Base-by-base conservation (phyloP, 139 green algal species). In the Coccomyxa sp. region DNA sequence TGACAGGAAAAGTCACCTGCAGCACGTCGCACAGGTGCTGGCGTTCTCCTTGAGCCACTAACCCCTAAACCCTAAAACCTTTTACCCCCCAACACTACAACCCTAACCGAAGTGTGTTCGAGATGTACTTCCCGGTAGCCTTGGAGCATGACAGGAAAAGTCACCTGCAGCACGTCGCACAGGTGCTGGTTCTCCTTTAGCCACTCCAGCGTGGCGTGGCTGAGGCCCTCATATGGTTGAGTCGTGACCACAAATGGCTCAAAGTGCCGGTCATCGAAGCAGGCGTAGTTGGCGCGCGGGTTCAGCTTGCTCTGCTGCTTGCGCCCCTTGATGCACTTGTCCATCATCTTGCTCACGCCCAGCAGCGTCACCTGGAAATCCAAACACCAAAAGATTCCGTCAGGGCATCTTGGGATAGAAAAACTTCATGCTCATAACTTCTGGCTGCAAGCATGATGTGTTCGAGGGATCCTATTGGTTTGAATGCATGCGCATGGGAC, bases 21-120 rank as follows among this genome's bases (percentile, higher is more conserved):
- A 85, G 13, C 9, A 85, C 30, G 58, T 85, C 76, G 51, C 82
- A 85, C 75, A 78, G 66, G 82, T 77, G 17, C 82, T 67, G 58
- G 21, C n/a, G n/a, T 78, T 31, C 31, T 81, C 58, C 59, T 67
- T 30, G 16, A 85, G 28, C 82, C 82, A 85, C 13, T 25, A n/a
- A n/a, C n/a, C n/a, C n/a, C n/a, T n/a, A n/a, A n/a, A n/a, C n/a
- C n/a, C n/a, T n/a, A n/a, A n/a, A n/a, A n/a, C n/a, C n/a, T n/a
- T n/a, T n/a, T n/a, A n/a, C n/a, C n/a, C n/a, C n/a, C n/a, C n/a
- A n/a, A n/a, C n/a, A n/a, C n/a, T n/a, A n/a, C n/a, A n/a, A n/a
- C n/a, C n/a, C n/a, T n/a, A n/a, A n/a, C n/a, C n/a, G n/a, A n/a
- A n/a, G n/a, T n/a, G n/a, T n/a, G n/a, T n/a, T n/a, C n/a, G n/a